Conservation (phyloP, 495 filamentous ascomycete species). For the Hypomontagnella submonticulosa region DNA sequence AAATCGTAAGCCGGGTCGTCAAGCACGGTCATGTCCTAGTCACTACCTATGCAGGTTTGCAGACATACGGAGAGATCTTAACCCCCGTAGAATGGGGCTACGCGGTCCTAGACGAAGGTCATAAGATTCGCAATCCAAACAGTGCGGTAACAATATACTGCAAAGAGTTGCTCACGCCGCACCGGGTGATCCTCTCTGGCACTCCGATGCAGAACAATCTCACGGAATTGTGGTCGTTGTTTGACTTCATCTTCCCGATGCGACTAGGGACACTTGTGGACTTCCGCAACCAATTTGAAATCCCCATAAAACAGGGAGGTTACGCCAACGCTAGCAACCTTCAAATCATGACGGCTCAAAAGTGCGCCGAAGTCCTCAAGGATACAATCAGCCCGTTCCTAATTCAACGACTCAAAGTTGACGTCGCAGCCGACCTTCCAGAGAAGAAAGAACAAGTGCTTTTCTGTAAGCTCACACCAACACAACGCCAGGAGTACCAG, state of each 20-base stretch:
- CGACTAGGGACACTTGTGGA: conserved; percentile 89
- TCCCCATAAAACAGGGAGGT: conserved; percentile 89
- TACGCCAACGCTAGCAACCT: conserved; percentile 94
- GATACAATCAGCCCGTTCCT: conserved; percentile 92
- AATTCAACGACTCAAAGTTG: conserved; percentile 91
- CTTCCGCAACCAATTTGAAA: conserved; percentile 89
- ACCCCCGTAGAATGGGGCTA: conserved; percentile 89
- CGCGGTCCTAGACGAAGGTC: conserved; percentile 94
- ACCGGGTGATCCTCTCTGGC: conserved; percentile 92
- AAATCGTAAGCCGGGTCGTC: conserved; percentile 84
- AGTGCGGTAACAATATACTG: conserved; percentile 90
- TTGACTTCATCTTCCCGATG: conserved; percentile 97
- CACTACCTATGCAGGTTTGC: conserved; percentile 93
- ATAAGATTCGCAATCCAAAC: conserved; percentile 97
- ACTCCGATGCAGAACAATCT: conserved; percentile 99
- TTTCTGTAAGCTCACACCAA: conserved; percentile 88
- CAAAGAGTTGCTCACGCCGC: conserved; percentile 87
- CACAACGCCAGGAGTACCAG: conserved; percentile 80
- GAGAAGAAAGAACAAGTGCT: conserved; percentile 95
- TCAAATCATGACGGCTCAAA: conserved; percentile 89
- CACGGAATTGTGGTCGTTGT: conserved; percentile 94
- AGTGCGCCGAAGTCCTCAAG: conserved; percentile 89
- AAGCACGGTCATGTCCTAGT: conserved; percentile 90
- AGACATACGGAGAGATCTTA: conserved; percentile 82
- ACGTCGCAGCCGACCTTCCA: conserved; percentile 91